Percentiles rank a stretch among this genome's conserved stretches.
Conservation (phyloP, 2,329 filamentous ascomycete genomes). For the Exophiala sp. region DNA sequence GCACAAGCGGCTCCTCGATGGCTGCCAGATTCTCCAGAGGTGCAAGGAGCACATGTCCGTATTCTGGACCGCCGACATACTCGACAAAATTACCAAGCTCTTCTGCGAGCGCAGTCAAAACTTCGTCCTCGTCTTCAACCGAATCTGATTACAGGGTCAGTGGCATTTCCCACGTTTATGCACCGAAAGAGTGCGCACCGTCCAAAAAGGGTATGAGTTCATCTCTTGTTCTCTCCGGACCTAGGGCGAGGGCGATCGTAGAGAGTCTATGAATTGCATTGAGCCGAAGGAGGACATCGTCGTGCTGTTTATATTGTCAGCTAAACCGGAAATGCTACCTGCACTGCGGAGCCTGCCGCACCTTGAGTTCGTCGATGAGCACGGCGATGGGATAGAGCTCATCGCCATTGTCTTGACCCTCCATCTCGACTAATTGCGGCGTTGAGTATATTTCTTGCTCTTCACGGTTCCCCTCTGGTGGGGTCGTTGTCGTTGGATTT, state of each 20-base stretch:
- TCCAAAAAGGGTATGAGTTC: constrained; percentile 99
- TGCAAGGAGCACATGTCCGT: constrained; percentile 91
- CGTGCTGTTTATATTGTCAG: constrained; percentile 60
- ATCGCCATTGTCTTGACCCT: constrained; percentile 85
- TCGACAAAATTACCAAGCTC: constrained; percentile 96
- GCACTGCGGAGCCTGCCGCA: constrained; percentile 41
- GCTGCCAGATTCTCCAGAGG: constrained; percentile 96
- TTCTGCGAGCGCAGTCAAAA: constrained; percentile 91
- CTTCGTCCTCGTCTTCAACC: constrained; percentile 97
- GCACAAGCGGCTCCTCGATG: constrained; percentile 94
- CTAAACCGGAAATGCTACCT: constrained; percentile 7
- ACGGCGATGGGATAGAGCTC: constrained; percentile 99
- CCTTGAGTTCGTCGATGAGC: constrained; percentile 99
- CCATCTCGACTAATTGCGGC: constrained; percentile 60
- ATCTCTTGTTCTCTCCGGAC: constrained; percentile 92
- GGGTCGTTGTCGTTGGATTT: constrained; percentile 1
- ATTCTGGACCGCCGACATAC: constrained; percentile 90
- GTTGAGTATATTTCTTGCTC: constrained; percentile 29
- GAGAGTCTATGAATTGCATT: constrained; percentile 98
- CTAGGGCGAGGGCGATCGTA: constrained; percentile 93
- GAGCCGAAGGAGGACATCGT: constrained; percentile 94
- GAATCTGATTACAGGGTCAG: constrained; percentile 60
- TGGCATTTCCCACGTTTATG: constrained; percentile 26
- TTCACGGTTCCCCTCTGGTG: constrained; percentile 12
- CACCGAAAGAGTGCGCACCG: constrained; percentile 53